These are phyloP conservation scores for Myxozyma monticola DNA, from an alignment of 805 yeast genomes.

Conservation along the genomic window DNA sequence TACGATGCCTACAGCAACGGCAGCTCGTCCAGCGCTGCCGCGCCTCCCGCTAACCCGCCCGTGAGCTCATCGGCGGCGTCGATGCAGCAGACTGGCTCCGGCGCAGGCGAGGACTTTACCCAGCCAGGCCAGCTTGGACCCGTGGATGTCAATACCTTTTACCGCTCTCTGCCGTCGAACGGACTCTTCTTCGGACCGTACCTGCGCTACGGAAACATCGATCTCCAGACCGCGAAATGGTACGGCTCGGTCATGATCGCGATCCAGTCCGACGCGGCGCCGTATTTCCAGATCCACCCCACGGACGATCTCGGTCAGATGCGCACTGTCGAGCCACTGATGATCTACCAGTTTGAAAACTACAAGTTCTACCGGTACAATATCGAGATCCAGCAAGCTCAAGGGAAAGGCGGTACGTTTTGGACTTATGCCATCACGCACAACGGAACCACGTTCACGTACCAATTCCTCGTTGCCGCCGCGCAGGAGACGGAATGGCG, in stretches of 20 bases:
- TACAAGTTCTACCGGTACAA: slow-evolving; percentile 22
- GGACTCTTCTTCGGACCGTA: slow-evolving; percentile 29
- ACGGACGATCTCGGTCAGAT: slow-evolving; percentile 19
- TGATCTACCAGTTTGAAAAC: slow-evolving; percentile 16
- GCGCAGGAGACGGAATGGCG: slow-evolving; percentile 22
- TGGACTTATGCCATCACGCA: slow-evolving; percentile 30
- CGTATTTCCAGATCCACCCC: slow-evolving; percentile 27
- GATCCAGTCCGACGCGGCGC: slow-evolving; percentile 13
- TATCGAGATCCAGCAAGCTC: slow-evolving; percentile 7
- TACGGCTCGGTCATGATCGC: slow-evolving; percentile 26
- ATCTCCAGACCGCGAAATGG: slow-evolving; percentile 22
- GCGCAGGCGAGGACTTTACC: slow-evolving; percentile 18
- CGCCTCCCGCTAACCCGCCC: neutral
- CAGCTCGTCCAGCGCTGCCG: neutral
- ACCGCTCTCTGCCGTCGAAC: slow-evolving; percentile 23
- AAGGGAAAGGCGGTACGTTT: slow-evolving; percentile 6
- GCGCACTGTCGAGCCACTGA: slow-evolving; percentile 9
- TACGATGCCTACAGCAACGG: neutral
- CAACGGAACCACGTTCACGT: slow-evolving; percentile 22
- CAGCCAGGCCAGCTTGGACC: slow-evolving; percentile 28
- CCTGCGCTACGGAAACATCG: slow-evolving; percentile 26
- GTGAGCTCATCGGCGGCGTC: too few species aligned
- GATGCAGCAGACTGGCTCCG: too few species aligned
- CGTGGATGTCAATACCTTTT: slow-evolving; percentile 17
- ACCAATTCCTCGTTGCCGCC: slow-evolving; percentile 27